A percentile compares a stretch with the other conserved stretches of the same genome.
phyloP scores from a whole-genome alignment of 148 eudicot genomes.

The Cornus kousa region DNA sequence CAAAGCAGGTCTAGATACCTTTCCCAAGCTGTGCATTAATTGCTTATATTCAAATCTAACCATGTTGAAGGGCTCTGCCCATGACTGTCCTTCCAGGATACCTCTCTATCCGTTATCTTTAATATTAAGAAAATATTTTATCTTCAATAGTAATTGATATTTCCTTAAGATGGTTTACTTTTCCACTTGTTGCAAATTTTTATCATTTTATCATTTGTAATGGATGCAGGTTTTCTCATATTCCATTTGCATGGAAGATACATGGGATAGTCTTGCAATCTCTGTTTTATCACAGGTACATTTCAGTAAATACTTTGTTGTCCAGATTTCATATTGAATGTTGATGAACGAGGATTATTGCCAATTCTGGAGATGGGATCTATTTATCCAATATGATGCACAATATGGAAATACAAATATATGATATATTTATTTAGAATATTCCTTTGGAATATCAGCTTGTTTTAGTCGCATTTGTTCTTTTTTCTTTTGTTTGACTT shows the following conservation, averaged over 20 bases:
- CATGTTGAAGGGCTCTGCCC: neutral
- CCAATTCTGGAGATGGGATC: neutral
- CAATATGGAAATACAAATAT: neutral
- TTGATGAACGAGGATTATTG: neutral
- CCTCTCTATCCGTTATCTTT: neutral
- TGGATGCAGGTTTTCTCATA: slow-evolving; percentile 73
- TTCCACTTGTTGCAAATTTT: neutral
- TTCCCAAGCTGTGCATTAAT: too few species aligned
- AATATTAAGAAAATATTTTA: neutral
- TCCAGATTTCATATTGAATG: neutral
- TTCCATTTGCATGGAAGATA: slow-evolving; percentile 58
- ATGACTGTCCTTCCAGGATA: neutral
- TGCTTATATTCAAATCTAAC: too few species aligned
- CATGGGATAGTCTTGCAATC: slow-evolving; percentile 76
- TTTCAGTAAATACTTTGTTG: slow-evolving; percentile 8
- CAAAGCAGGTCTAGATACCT: too few species aligned
- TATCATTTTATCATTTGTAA: slow-evolving; percentile 4
- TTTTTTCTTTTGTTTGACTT: neutral
- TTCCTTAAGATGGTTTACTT: neutral
- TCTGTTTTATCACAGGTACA: slow-evolving; percentile 74
- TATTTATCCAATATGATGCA: neutral
- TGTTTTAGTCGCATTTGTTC: neutral
- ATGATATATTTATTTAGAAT: neutral
- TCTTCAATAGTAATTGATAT: too few species aligned
- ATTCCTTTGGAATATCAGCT: neutral